Percentiles rank a stretch among this genome's conserved stretches.
These are phyloP conservation scores for Pelargonium fulgidum DNA, from an alignment of 441 rosid species.

Conservation along the genomic window DNA sequence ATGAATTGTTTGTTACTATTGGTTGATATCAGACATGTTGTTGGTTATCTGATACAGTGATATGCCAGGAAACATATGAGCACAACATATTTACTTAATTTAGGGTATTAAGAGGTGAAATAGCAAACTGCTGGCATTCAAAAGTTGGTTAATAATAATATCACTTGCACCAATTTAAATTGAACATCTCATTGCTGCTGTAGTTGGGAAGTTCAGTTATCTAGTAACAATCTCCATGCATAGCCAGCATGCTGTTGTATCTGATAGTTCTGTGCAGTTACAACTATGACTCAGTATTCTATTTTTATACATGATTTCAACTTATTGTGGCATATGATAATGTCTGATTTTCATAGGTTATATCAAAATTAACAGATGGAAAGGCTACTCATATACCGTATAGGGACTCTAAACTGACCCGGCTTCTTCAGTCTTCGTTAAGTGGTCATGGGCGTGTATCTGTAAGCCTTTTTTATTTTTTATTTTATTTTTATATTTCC, in stretches of 20 bases:
- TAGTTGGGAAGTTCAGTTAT: not conserved
- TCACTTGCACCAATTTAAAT: not conserved
- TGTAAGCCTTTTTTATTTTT: constrained; percentile 41
- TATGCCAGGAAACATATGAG: not conserved
- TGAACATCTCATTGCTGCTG: no score
- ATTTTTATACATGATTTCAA: not conserved
- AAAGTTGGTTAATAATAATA: not conserved
- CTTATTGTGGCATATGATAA: constrained; percentile 15
- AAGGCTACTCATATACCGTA: constrained; percentile 71
- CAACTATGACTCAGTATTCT: not conserved
- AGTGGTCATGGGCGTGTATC: constrained; percentile 83
- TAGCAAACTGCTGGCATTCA: not conserved
- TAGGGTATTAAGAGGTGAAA: not conserved
- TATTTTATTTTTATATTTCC: not conserved
- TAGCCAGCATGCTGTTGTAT: not conserved
- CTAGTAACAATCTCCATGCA: not conserved
- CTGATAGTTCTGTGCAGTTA: constrained; percentile 9
- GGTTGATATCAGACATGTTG: not conserved
- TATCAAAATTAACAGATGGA: constrained; percentile 63
- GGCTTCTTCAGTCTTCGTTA: constrained; percentile 68
- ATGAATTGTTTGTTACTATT: not conserved
- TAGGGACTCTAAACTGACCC: constrained; percentile 71
- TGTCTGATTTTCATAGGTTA: constrained; percentile 51
- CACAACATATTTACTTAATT: not conserved
- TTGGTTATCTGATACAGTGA: not conserved